Conservation (phyloP, 192 early-diverging fungal species). For the Coemansia sp. region DNA sequence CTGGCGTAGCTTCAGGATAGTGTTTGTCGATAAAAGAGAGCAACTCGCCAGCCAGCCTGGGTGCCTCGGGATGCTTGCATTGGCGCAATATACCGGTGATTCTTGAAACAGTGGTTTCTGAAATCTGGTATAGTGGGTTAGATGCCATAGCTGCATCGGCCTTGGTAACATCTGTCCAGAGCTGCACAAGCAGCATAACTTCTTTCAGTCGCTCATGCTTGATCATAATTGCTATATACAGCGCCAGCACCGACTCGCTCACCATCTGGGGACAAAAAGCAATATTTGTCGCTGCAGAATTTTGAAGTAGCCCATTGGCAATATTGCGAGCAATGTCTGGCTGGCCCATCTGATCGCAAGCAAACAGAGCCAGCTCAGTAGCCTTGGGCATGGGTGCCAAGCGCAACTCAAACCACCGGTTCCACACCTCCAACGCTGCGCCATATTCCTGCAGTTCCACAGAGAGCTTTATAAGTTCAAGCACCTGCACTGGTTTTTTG, state of each 20-base stretch:
- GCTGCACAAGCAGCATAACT: slow-evolving; percentile 19
- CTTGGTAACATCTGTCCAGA: slow-evolving; percentile 16
- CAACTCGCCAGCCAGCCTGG: slow-evolving; percentile 13
- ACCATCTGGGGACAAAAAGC: slow-evolving; percentile 17
- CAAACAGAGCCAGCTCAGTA: slow-evolving; percentile 25
- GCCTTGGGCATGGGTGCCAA: slow-evolving; percentile 16
- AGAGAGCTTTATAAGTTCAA: slow-evolving; percentile 21
- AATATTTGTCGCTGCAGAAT: neutral
- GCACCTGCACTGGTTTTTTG: slow-evolving; percentile 11
- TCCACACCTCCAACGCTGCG: slow-evolving; percentile 25
- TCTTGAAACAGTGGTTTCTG: slow-evolving; percentile 19
- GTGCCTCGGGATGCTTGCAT: slow-evolving; percentile 13
- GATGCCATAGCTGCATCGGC: neutral
- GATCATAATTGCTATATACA: slow-evolving; percentile 37
- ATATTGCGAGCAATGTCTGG: slow-evolving; percentile 18
- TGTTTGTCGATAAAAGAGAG: slow-evolving; percentile 31
- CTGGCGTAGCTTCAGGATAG: slow-evolving; percentile 40
- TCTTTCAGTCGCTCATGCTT: slow-evolving; percentile 26
- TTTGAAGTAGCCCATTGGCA: slow-evolving; percentile 16
- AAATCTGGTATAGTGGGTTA: slow-evolving; percentile 7
- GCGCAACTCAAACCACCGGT: slow-evolving; percentile 23
- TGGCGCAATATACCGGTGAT: slow-evolving; percentile 17
- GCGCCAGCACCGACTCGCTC: slow-evolving; percentile 22
- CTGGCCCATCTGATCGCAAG: slow-evolving; percentile 45
- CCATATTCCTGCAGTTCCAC: slow-evolving; percentile 27